Evolutionary conservation across 2,329 filamentous ascomycete genomes (phyloP).

Genomic region (Botrytis hyacinthi): DNA sequence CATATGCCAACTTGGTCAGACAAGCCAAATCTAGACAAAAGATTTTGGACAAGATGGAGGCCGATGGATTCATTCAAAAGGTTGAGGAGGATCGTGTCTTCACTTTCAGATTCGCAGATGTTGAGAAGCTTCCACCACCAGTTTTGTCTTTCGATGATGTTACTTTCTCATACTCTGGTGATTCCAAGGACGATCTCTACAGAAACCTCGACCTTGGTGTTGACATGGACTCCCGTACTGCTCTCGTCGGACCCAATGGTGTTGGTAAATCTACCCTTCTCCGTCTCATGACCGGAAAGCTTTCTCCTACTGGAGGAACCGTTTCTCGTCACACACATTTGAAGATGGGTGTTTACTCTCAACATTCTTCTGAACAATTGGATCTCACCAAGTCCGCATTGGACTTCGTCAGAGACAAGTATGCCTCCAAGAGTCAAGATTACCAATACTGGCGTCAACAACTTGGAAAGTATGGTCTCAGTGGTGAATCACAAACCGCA

Average conservation of each 20-base stretch:
- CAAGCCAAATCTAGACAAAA: conserved; percentile 99
- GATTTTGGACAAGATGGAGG: conserved; percentile 99
- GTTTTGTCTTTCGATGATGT: conserved; percentile 96
- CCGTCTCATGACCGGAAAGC: conserved; percentile 92
- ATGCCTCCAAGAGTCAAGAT: conserved; percentile 83
- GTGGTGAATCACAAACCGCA: conserved; percentile 90
- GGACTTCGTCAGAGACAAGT: conserved; percentile 97
- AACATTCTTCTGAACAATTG: conserved; percentile 97
- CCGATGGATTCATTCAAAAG: conserved; percentile 95
- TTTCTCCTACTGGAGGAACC: conserved; percentile 76
- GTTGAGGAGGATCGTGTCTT: conserved; percentile 84
- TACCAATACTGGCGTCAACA: conserved; percentile 99
- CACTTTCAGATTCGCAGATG: conserved; percentile 96
- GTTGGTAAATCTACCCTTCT: conserved; percentile 97
- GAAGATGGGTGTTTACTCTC: conserved; percentile 96
- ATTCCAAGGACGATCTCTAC: conserved; percentile 87
- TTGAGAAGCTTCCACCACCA: conserved; percentile 97
- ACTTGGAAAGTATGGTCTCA: conserved; percentile 90
- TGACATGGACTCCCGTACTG: conserved; percentile 98
- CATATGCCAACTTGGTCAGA: conserved; percentile 97
- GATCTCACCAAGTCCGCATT: conserved; percentile 97
- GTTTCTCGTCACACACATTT: conserved; percentile 95
- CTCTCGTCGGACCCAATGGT: conserved; percentile 97
- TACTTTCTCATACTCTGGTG: conserved; percentile 95
- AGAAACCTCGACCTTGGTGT: conserved; percentile 97